Evolutionary conservation across 2,329 filamentous ascomycete species (phyloP).

Genomic region (Penicillium sp.): DNA sequence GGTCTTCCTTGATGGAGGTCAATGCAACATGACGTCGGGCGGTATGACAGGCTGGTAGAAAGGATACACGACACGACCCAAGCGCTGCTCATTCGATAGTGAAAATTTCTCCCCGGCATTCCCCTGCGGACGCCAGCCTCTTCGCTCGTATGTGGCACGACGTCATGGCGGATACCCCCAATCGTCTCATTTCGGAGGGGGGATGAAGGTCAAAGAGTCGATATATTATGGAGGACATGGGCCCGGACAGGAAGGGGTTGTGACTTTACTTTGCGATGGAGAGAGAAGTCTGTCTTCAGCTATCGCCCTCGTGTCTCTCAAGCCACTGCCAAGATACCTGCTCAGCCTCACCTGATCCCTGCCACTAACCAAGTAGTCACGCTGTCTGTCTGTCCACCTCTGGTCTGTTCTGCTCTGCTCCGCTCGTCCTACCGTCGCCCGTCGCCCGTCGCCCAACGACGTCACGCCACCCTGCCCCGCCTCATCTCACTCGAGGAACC

Average conservation of each 20-base stretch:
- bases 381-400: background rate
- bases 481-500: constrained; percentile 6
- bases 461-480: constrained; percentile 29
- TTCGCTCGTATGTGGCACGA: background rate
- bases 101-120: background rate
- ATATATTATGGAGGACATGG: background rate
- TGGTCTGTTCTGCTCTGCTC: constrained; percentile 1
- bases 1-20: background rate
- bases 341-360: constrained; percentile 13
- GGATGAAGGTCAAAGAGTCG: background rate
- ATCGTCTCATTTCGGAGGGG: background rate
- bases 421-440: background rate
- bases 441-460: constrained; percentile 16
- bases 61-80: background rate
- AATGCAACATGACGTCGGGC: constrained; percentile 20
- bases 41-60: background rate
- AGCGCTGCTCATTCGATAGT: constrained; percentile 8
- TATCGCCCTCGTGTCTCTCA: constrained; percentile 9
- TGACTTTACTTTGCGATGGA: background rate
- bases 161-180: constrained; percentile 10
- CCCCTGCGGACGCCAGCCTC: background rate
- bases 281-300: background rate
- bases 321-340: constrained; percentile 10
- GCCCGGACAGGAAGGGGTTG: background rate
- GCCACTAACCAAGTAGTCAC: background rate